Evolutionary conservation across 768 basidiomycete genomes (phyloP), one percentile per base, ranked within the genome.

Genomic region (Lactarius hatsudake): DNA sequence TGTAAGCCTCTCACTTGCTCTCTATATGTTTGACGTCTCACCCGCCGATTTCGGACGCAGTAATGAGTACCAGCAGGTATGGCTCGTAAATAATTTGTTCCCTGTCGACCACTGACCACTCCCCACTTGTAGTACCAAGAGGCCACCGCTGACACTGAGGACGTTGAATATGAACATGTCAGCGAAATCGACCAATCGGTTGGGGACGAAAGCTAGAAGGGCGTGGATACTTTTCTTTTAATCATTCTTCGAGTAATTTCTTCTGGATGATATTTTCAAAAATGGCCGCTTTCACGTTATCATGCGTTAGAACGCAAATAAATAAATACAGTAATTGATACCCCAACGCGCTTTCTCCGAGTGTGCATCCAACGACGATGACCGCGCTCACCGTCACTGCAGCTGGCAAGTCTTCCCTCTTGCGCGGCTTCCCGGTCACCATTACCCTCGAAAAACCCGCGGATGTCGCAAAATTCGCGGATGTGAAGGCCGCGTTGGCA

Each of bases 1-100:
- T 94, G 91, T 93, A 75, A 76, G 91, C 23, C 79, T 28, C 20
- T 36, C 62, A 28, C 18, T 63, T 60, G 2, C 17, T 23, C 38
- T 38, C 66, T 32, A 36, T 42, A 66, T 10, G 10, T 69, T 30
- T 43, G 68, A 48, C 61, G 28, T 71, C 59, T 67, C 65, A 40
- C 59, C 66, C 66, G 32, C 71, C 13, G 28, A 38, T 62, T 66
- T 2, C 68, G 5, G 45, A 20, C 42, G n/a, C 61, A 93, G 91
- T 66, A 84, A 92, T 64, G 95, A 98, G 75, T 96, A 96, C 79
- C 93, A 95, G 75, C 92, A 92, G 82, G 90, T 86, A 71, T 70
- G 78, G 9, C 38, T 62, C 58, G 3, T 56, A 32, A 18, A 36
- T 5, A 5, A n/a, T 4, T 34, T 12, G 1, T 12, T 26, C n/a